A percentile compares a stretch with the other conserved stretches of the same genome.
phyloP scores from a whole-genome alignment of 345 rosid species.

The Citrus sp. region DNA sequence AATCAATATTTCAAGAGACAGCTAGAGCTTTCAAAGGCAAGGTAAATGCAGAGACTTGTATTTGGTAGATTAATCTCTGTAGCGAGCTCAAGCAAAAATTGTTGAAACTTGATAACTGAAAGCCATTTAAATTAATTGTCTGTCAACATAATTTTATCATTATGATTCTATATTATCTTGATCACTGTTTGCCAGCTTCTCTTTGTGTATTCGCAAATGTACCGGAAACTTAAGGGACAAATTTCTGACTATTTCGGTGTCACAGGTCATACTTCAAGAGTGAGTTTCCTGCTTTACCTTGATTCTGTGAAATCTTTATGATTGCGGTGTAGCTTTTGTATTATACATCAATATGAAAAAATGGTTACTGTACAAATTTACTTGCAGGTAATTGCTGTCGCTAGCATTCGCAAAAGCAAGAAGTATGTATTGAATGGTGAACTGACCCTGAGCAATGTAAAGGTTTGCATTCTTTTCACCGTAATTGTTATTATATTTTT shows the following conservation, averaged over 20 bases:
- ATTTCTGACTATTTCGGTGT: neutral
- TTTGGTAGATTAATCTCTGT: too few relatives aligned
- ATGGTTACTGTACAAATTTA: neutral
- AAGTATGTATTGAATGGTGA: neutral
- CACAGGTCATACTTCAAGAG: neutral
- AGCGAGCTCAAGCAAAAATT: too few relatives aligned
- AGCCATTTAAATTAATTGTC: neutral
- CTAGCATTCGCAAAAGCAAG: neutral
- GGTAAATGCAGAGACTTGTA: neutral
- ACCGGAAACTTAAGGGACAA: neutral
- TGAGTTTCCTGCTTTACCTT: neutral
- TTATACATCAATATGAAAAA: neutral
- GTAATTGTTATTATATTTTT: too few relatives aligned
- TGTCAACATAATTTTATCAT: neutral
- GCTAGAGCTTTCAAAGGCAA: conserved; percentile 9
- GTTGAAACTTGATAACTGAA: neutral
- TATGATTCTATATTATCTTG: too few relatives aligned
- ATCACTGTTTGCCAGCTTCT: neutral
- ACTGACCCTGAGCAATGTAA: neutral
- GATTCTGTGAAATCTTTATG: neutral
- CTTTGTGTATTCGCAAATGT: neutral
- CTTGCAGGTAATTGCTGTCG: neutral
- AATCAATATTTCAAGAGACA: neutral
- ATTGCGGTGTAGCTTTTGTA: neutral
- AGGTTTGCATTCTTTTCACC: neutral